Percentiles rank a stretch among this genome's conserved stretches.
These are phyloP conservation scores for Helotiales sp. DNA, from an alignment of 2,329 filamentous ascomycete genomes.

Conservation along the genomic window DNA sequence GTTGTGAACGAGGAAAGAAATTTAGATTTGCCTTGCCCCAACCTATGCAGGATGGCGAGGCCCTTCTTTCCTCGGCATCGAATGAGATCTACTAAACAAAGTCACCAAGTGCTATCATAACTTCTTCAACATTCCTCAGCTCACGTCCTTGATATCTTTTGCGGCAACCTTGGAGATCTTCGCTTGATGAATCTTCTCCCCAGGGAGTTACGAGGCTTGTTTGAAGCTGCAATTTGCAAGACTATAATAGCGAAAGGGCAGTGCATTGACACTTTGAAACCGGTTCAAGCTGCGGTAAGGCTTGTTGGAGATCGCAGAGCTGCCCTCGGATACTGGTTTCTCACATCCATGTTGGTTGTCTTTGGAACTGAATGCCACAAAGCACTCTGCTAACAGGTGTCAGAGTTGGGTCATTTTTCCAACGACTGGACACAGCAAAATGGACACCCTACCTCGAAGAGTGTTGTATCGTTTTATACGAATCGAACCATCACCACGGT, in stretches of 20 bases:
- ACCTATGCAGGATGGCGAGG: slow-evolving; percentile 30
- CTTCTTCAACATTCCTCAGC: slow-evolving; percentile 21
- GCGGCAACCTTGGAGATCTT: slow-evolving; percentile 29
- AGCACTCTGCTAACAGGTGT: neutral
- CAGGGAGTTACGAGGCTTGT: slow-evolving; percentile 4
- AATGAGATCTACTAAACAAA: neutral
- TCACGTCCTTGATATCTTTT: slow-evolving; percentile 24
- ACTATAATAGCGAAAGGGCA: neutral
- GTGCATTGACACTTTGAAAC: neutral
- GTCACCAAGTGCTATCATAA: slow-evolving; percentile 25
- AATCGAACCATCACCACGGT: neutral
- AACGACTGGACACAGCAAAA: slow-evolving; percentile 21
- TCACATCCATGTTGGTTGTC: slow-evolving; percentile 24
- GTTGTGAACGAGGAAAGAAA: slow-evolving; percentile 26
- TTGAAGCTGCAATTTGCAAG: slow-evolving; percentile 9
- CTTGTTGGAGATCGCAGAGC: slow-evolving; percentile 26
- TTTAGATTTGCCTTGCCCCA: slow-evolving; percentile 28
- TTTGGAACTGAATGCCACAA: neutral
- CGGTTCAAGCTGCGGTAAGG: neutral
- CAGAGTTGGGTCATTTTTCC: slow-evolving; percentile 25
- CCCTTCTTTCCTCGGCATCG: neutral
- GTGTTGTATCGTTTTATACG: slow-evolving; percentile 23
- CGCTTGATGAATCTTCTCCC: slow-evolving; percentile 17
- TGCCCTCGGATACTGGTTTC: slow-evolving; percentile 28
- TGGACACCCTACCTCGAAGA: slow-evolving; percentile 29